These are phyloP conservation scores for Fulvia fulva DNA, from an alignment of 2,329 filamentous ascomycete genomes.

Conservation along the genomic window DNA sequence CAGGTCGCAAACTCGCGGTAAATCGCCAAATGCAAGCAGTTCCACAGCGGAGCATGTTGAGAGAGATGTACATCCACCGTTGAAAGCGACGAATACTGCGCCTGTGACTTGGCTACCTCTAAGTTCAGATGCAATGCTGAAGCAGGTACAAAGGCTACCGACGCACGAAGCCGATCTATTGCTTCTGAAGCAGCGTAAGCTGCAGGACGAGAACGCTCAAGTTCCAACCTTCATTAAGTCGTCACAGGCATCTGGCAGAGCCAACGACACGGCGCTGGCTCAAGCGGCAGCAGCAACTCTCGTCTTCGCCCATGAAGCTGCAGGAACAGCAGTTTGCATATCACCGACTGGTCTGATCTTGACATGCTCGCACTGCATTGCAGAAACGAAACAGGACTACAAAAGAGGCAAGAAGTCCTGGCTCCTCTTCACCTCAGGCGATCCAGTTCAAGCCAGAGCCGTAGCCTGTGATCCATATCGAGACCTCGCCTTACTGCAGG, in stretches of 20 bases:
- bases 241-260: not conserved
- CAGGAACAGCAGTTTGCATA: slow-evolving; percentile 51
- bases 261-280: not conserved
- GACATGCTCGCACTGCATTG: slow-evolving; percentile 52
- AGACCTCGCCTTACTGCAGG: slow-evolving; percentile 47
- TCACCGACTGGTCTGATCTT: slow-evolving; percentile 43
- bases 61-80: not conserved
- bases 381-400: slow-evolving; percentile 39
- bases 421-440: slow-evolving; percentile 44
- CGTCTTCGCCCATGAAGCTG: slow-evolving; percentile 49
- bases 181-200: slow-evolving; percentile 11
- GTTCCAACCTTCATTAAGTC: slow-evolving; percentile 2
- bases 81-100: not conserved
- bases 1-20: not conserved
- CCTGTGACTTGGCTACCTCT: not conserved
- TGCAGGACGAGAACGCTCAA: slow-evolving; percentile 9
- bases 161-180: slow-evolving; percentile 1
- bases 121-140: not conserved
- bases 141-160: not conserved
- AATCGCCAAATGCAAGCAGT: not conserved
- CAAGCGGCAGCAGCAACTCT: slow-evolving; percentile 28
- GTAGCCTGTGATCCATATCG: slow-evolving; percentile 41
- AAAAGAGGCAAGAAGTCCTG: slow-evolving; percentile 30
- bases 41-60: not conserved
- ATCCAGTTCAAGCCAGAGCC: slow-evolving; percentile 38